Evolutionary conservation across 352 stramenopile genomes (phyloP).

Genomic region (Phytophthora palmivora): DNA sequence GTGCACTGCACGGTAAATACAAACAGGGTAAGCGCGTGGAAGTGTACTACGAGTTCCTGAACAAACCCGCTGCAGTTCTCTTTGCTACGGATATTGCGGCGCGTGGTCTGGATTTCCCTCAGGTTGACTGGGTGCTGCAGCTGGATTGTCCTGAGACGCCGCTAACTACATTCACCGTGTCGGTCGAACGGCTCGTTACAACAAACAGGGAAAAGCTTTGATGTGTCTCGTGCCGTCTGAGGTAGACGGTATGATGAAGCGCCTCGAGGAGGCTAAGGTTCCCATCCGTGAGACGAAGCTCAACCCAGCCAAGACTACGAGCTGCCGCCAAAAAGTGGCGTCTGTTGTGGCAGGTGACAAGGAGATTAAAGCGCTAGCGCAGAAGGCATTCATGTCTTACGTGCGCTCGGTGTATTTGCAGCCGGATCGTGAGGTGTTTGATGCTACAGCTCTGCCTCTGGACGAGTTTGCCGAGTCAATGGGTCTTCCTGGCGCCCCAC

Average conservation of each 20-base stretch:
- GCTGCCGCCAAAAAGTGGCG: constrained; percentile 92
- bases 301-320: constrained; percentile 96
- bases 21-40: constrained; percentile 98
- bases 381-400: constrained; percentile 99
- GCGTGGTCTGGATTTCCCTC: constrained; percentile 98
- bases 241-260: constrained; percentile 86
- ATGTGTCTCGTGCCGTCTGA: constrained; percentile 94
- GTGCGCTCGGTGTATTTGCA: constrained; percentile 96
- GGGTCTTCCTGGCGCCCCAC: constrained; percentile 93
- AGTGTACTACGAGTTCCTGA: constrained; percentile 99
- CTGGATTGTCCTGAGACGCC: constrained; percentile 98
- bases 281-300: constrained; percentile 97
- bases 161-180: constrained; percentile 99
- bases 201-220: constrained; percentile 93
- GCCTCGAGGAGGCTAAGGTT: constrained; percentile 93
- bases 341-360: constrained; percentile 94
- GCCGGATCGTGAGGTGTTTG: constrained; percentile 95
- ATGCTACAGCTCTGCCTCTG: constrained; percentile 90
- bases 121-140: constrained; percentile 99
- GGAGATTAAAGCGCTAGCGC: constrained; percentile 94
- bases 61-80: constrained; percentile 92
- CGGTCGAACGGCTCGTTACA: constrained; percentile 96
- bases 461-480: constrained; percentile 94
- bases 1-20: constrained; percentile 98
- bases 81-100: constrained; percentile 99